A percentile compares a stretch with the other conserved stretches of the same genome.
phyloP scores from a whole-genome alignment of 2,329 filamentous ascomycete species.

The Alternaria rosae region DNA sequence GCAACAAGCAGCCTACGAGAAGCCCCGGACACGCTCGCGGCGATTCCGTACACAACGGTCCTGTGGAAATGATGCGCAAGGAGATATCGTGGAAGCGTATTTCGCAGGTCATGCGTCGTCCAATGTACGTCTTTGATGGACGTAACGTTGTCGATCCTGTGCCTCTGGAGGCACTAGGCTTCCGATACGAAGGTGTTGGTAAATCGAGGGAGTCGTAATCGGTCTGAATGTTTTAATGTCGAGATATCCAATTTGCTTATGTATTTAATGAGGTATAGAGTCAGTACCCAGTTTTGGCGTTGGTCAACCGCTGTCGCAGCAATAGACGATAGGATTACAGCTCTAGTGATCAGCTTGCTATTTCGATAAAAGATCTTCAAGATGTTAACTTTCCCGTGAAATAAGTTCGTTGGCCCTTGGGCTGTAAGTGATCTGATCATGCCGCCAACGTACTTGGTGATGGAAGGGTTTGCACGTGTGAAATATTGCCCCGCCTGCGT shows the following conservation, averaged over 20 bases:
- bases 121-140: constrained; percentile 9
- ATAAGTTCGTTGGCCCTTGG: background rate
- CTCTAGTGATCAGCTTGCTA: background rate
- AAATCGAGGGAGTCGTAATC: background rate
- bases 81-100: constrained; percentile 7
- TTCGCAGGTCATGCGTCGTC: constrained; percentile 2
- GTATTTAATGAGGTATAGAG: background rate
- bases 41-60: background rate
- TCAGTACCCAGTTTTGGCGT: background rate
- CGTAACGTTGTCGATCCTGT: constrained; percentile 3
- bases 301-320: background rate
- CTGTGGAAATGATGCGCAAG: background rate
- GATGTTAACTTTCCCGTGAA: background rate
- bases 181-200: constrained; percentile 3
- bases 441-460: background rate
- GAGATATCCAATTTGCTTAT: background rate
- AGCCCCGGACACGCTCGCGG: background rate
- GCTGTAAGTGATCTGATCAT: background rate
- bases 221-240: background rate
- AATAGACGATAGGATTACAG: background rate
- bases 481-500: background rate
- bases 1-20: background rate
- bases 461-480: background rate
- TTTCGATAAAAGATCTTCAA: background rate
- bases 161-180: constrained; percentile 5